Conservation (phyloP, 106 monocot genomes). For the Dactylorhiza incarnata region DNA sequence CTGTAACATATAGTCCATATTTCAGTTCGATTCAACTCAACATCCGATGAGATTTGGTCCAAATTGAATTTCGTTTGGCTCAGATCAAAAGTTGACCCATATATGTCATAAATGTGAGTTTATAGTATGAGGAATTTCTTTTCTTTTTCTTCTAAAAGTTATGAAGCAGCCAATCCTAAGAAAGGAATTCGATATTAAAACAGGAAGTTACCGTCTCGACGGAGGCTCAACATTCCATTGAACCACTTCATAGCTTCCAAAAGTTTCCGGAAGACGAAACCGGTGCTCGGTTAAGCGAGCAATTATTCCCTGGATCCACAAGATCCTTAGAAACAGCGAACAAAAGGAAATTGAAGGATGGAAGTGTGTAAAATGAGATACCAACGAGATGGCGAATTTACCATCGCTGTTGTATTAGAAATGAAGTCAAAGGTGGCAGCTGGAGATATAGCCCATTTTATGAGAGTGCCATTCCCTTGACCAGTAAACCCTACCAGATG, state of each 20-base stretch:
- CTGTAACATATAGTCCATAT: not conserved
- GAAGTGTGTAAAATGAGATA: not conserved
- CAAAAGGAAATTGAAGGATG: not conserved
- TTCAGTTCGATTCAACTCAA: not conserved
- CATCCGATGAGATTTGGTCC: no score
- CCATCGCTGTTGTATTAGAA: slow-evolving; percentile 68
- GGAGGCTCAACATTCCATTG: slow-evolving; percentile 86
- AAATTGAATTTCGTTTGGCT: no score
- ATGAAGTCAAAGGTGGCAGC: slow-evolving; percentile 46
- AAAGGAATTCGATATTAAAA: not conserved
- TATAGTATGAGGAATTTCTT: no score
- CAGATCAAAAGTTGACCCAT: no score
- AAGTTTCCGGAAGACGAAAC: slow-evolving; percentile 69
- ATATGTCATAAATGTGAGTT: no score
- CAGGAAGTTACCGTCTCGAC: slow-evolving; percentile 44
- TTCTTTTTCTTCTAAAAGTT: not conserved
- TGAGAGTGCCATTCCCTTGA: slow-evolving; percentile 53
- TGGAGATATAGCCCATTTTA: slow-evolving; percentile 71
- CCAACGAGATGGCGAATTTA: slow-evolving; percentile 16
- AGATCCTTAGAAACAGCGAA: not conserved
- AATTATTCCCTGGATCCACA: slow-evolving; percentile 68
- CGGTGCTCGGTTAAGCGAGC: slow-evolving; percentile 68
- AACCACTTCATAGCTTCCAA: slow-evolving; percentile 74
- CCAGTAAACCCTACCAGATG: slow-evolving; percentile 36
- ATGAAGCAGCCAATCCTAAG: not conserved